These are phyloP conservation scores for Suhomyces pyralidae DNA, from an alignment of 805 yeast species.

Conservation along the genomic window DNA sequence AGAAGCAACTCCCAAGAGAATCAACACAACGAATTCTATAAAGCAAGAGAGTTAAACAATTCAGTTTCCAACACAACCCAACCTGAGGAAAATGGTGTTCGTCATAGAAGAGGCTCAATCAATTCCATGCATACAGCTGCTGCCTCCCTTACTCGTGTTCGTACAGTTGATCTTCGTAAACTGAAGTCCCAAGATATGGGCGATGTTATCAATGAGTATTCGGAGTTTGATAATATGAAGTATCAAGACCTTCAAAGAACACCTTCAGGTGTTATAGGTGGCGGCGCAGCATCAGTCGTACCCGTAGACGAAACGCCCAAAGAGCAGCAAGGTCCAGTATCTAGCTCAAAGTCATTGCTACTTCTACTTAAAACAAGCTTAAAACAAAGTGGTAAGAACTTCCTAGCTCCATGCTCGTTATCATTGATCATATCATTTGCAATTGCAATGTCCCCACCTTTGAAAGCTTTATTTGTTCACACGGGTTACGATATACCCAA, in stretches of 20 bases:
- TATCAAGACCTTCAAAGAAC: constrained; percentile 17
- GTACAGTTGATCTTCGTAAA: constrained; percentile 23
- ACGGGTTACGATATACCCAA: constrained; percentile 49
- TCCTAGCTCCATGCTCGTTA: constrained; percentile 67
- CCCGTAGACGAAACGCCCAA: not conserved
- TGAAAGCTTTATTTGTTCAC: constrained; percentile 48
- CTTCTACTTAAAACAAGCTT: not conserved
- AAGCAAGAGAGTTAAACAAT: constrained; percentile 8
- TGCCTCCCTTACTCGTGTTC: constrained; percentile 15
- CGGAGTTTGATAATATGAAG: constrained; percentile 41
- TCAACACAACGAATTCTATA: constrained; percentile 23
- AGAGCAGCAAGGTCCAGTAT: not conserved
- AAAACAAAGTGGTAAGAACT: constrained; percentile 38
- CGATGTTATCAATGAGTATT: constrained; percentile 44
- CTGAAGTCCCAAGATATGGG: constrained; percentile 32
- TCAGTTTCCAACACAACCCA: constrained; percentile 6
- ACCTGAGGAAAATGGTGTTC: constrained; percentile 5
- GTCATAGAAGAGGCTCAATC: constrained; percentile 4
- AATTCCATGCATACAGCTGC: constrained; percentile 8
- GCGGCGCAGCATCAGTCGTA: constrained; percentile 10
- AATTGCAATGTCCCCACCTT: constrained; percentile 84
- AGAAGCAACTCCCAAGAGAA: constrained; percentile 1
- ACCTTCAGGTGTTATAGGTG: constrained; percentile 15
- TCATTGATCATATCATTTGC: constrained; percentile 63
- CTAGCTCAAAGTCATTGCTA: not conserved